Conservation (phyloP, 2,329 filamentous ascomycete genomes). For the Sporothrix variecibatus region DNA sequence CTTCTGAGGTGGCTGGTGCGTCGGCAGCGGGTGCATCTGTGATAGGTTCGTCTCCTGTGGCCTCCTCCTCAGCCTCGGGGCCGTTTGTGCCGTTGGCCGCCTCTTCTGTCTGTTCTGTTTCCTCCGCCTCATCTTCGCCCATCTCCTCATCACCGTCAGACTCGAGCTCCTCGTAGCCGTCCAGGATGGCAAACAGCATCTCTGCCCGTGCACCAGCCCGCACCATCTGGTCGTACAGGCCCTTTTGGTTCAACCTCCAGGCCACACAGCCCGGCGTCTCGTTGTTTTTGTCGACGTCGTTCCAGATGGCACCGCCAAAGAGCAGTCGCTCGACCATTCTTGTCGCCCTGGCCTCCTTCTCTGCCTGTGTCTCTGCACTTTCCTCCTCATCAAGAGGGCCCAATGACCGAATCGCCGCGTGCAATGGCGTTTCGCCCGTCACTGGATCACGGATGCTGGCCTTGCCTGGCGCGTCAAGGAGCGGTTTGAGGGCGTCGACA, state of each 20-base stretch:
- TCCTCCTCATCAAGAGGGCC: not conserved
- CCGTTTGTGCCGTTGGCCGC: conserved; percentile 16
- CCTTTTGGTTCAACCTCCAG: conserved; percentile 63
- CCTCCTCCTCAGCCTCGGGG: conserved; percentile 31
- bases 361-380: not conserved
- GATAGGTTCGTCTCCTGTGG: conserved; percentile 31
- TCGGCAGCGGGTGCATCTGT: conserved; percentile 35
- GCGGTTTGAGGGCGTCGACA: conserved; percentile 64
- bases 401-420: conserved; percentile 77
- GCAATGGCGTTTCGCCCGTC: conserved; percentile 84
- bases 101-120: not conserved
- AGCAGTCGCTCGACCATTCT: conserved; percentile 75
- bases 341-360: conserved; percentile 42
- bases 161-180: conserved; percentile 74
- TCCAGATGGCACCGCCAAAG: conserved; percentile 93
- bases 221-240: conserved; percentile 79
- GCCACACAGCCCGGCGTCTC: conserved; percentile 94
- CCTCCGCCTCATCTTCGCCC: conserved; percentile 36
- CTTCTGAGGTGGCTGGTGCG: conserved; percentile 54
- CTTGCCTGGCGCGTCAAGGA: conserved; percentile 64
- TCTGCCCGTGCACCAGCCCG: conserved; percentile 90
- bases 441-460: conserved; percentile 80
- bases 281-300: conserved; percentile 80
- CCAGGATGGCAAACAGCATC: conserved; percentile 78
- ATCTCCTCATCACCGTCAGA: conserved; percentile 55